Base-by-base conservation (phyloP, 208 protist genomes). In the Trichomonas vaginalis region DNA sequence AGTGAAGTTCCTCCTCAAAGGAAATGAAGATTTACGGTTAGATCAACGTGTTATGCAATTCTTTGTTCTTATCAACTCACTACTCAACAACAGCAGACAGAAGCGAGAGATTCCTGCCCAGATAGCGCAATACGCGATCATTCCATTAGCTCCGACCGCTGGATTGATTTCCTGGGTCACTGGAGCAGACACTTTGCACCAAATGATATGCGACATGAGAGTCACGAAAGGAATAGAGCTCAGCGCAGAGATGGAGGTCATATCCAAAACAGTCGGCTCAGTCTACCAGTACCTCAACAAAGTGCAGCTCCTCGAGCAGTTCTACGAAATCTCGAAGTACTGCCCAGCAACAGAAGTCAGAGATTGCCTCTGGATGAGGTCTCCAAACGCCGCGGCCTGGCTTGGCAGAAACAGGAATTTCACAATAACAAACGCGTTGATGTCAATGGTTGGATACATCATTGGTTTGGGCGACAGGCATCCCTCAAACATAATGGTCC, bases 1-100 rank as follows among this genome's bases (percentile, higher is more conserved):
- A 14, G 40, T 92, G 3, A 92, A 92, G 56, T 92, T 92, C 86
- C 37, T 92, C 12, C 32, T 92, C 42, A 92, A 92, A 51, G 86
- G 86, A 17, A 92, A 92, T 51, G 86, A 92, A 92, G 86, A 92
- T 47, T 48, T 92, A n/a, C 4, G 86, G 39, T 32, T 92, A 17
- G 86, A 92, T 51, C 86, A 92, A 39, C 86, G 86, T 92, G 86
- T 92, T 39, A 92, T 92, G 86, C 86, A 92, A 51, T 92, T 92
- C 15, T 92, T 92, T 45, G 46, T 45, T 35, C 37, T 92, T 15
- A 92, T 92, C 32, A 92, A 92, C 15, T 92, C 86, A 39, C 14
- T 92, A 37, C 15, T 92, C 0, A 92, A 92, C 39, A 8, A 8
- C 12, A 92, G 8, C 15, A 27, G 86, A 6, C 32, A 0, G 1